Conservation (phyloP, 257 asterid species). For the Solanum sparsipilum region DNA sequence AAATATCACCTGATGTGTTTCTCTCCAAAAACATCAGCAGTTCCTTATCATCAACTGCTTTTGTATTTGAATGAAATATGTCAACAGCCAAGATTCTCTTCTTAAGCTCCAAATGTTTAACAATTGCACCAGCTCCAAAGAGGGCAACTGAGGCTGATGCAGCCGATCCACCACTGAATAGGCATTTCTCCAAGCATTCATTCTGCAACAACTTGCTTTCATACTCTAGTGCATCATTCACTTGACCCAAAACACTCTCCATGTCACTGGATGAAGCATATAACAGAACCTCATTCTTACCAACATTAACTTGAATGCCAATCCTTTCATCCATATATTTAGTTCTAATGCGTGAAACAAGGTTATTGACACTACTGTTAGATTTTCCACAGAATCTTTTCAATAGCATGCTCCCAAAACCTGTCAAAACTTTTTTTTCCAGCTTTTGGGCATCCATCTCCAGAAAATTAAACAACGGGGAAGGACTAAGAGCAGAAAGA, state of each 20-base stretch:
- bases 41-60: slow-evolving; percentile 49
- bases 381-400: slow-evolving; percentile 80
- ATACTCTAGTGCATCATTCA: slow-evolving; percentile 43
- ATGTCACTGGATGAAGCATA: slow-evolving; percentile 60
- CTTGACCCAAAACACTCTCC: slow-evolving; percentile 42
- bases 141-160: slow-evolving; percentile 53
- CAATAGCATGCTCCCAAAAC: slow-evolving; percentile 48
- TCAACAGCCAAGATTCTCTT: slow-evolving; percentile 70
- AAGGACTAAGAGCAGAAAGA: slow-evolving; percentile 48
- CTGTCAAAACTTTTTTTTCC: slow-evolving; percentile 46
- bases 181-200: slow-evolving; percentile 68
- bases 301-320: slow-evolving; percentile 58
- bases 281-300: slow-evolving; percentile 49
- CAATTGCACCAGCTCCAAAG: slow-evolving; percentile 91
- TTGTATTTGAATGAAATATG: slow-evolving; percentile 38
- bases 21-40: slow-evolving; percentile 60
- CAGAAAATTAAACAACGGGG: slow-evolving; percentile 49
- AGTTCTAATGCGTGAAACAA: slow-evolving; percentile 52
- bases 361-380: slow-evolving; percentile 29
- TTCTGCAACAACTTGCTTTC: slow-evolving; percentile 50
- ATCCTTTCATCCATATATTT: slow-evolving; percentile 54
- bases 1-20: slow-evolving; percentile 36
- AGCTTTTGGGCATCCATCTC: slow-evolving; percentile 51
- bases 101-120: slow-evolving; percentile 80
- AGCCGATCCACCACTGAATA: slow-evolving; percentile 49